These are phyloP conservation scores for Blakeslea trispora DNA, from an alignment of 371 early-diverging fungal species.

Conservation along the genomic window DNA sequence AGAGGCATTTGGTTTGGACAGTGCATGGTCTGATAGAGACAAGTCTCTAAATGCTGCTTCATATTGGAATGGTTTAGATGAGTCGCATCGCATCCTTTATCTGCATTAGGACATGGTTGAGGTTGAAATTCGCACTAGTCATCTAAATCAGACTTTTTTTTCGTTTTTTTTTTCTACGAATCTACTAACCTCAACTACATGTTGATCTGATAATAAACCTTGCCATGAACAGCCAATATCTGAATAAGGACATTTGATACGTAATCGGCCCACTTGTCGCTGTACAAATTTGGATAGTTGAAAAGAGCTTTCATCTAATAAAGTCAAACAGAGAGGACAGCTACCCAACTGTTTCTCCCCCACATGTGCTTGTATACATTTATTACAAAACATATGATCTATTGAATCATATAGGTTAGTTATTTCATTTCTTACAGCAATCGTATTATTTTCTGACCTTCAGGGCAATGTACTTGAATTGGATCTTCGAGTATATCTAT, in stretches of 20 bases:
- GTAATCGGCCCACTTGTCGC: slow-evolving; percentile 47
- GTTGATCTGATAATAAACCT: slow-evolving; percentile 42
- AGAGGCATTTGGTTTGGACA: slow-evolving; percentile 45
- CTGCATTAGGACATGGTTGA: slow-evolving; percentile 38
- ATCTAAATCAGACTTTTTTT: not conserved
- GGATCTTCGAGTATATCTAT: slow-evolving; percentile 53
- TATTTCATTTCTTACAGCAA: no score
- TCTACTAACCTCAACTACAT: slow-evolving; percentile 38
- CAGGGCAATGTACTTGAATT: slow-evolving; percentile 55
- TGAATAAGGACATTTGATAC: slow-evolving; percentile 38
- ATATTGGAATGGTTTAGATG: slow-evolving; percentile 19
- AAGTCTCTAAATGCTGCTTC: slow-evolving; percentile 32
- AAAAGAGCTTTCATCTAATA: slow-evolving; percentile 30
- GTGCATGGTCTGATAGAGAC: slow-evolving; percentile 36
- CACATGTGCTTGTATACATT: slow-evolving; percentile 39
- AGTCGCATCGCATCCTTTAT: slow-evolving; percentile 39
- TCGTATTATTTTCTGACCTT: no score
- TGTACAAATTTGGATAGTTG: slow-evolving; percentile 51
- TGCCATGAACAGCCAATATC: slow-evolving; percentile 46
- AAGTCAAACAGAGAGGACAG: slow-evolving; percentile 31
- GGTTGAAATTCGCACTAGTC: slow-evolving; percentile 37
- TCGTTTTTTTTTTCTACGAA: no score
- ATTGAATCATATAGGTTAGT: not conserved
- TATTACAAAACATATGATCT: slow-evolving; percentile 54
- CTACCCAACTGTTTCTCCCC: slow-evolving; percentile 23